A percentile compares a stretch with the other conserved stretches of the same genome.
Conservation (phyloP, 305 asterid species). For the Solanum aculeatissimum region DNA sequence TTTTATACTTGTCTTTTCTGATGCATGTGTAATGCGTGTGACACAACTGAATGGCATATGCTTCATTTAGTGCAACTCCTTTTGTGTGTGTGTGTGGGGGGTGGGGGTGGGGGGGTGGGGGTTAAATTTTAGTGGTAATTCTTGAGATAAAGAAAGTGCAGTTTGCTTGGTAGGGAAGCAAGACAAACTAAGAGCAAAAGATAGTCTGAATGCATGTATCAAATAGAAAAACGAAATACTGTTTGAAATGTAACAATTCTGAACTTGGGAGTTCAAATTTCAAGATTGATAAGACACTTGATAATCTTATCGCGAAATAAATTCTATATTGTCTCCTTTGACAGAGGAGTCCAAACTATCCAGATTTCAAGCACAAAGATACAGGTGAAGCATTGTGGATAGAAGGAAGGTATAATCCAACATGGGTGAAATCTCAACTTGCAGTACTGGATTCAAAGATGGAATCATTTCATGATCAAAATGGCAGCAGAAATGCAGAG, state of each 20-base stretch:
- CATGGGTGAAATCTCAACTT: conserved; percentile 94
- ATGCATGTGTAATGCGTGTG: background rate
- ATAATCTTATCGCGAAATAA: background rate
- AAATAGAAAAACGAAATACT: background rate
- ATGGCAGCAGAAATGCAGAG: conserved; percentile 23
- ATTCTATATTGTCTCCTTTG: conserved; percentile 2
- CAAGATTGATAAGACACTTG: background rate
- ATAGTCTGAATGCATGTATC: background rate
- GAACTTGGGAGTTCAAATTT: background rate
- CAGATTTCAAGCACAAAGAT: conserved; percentile 97
- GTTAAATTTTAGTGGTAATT: background rate
- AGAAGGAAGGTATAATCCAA: conserved; percentile 69
- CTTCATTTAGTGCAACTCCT: background rate
- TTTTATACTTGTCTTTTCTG: background rate
- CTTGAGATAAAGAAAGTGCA: background rate
- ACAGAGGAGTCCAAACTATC: conserved; percentile 88
- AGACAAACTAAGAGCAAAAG: background rate
- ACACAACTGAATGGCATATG: background rate
- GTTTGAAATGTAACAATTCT: background rate
- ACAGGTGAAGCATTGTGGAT: conserved; percentile 93
- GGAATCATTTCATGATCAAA: conserved; percentile 57
- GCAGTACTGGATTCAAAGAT: conserved; percentile 63
- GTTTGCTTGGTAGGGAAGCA: background rate
- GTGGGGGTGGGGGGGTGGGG: background rate
- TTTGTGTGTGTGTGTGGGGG: background rate